phyloP scores from a whole-genome alignment of 2,329 filamentous ascomycete species.

The Penicillium sp. region DNA sequence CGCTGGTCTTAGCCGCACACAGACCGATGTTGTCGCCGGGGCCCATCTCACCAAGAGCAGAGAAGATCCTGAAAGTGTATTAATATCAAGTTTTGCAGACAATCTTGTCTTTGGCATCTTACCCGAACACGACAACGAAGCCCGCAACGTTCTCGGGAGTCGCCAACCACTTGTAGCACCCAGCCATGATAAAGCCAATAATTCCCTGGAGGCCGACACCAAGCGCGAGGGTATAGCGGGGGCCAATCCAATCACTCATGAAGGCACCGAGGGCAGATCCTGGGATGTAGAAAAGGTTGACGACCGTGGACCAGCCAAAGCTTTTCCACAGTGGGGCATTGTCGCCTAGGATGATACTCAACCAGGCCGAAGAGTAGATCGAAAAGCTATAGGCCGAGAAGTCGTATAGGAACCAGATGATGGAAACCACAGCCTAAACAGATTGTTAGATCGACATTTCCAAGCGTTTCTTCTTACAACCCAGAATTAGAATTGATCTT shows the following conservation, averaged over 20 bases:
- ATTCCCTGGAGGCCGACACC: constrained; percentile 73
- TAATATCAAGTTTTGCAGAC: background rate
- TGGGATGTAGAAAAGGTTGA: constrained; percentile 87
- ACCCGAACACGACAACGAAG: constrained; percentile 77
- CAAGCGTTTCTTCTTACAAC: background rate
- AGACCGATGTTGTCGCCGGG: constrained; percentile 92
- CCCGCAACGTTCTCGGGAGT: constrained; percentile 67
- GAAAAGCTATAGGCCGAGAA: constrained; percentile 84
- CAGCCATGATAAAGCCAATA: constrained; percentile 88
- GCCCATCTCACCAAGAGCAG: constrained; percentile 76
- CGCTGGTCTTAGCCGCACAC: constrained; percentile 81
- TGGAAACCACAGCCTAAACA: constrained; percentile 57
- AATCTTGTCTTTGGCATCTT: constrained; percentile 11
- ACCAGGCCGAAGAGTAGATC: constrained; percentile 72
- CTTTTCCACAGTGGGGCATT: constrained; percentile 68
- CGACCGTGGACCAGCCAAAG: constrained; percentile 85
- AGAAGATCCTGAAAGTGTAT: constrained; percentile 58
- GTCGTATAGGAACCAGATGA: constrained; percentile 87
- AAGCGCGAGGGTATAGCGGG: constrained; percentile 69
- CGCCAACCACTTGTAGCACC: constrained; percentile 70
- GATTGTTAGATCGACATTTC: constrained; percentile 6
- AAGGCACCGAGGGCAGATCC: constrained; percentile 78
- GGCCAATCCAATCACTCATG: constrained; percentile 75
- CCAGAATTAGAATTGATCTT: constrained; percentile 8
- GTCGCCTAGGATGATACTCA: constrained; percentile 61